Percentiles rank a stretch among this genome's conserved stretches.
These are phyloP conservation scores for Tinospora cordifolia DNA, from an alignment of 164 flowering plant species.

Conservation along the genomic window DNA sequence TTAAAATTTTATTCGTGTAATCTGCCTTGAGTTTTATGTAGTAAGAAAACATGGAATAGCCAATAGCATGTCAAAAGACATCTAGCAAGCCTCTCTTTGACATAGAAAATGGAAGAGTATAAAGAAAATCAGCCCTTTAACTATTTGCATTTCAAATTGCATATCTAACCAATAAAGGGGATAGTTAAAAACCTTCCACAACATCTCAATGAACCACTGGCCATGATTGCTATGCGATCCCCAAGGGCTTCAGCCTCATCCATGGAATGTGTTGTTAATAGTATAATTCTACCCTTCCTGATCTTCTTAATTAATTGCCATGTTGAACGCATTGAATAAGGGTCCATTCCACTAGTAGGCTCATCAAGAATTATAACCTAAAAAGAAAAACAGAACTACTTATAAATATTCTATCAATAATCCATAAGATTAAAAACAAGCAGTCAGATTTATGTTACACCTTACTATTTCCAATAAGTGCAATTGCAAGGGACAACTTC, in stretches of 20 bases:
- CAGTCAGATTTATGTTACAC: slow-evolving; percentile 24
- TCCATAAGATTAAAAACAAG: not conserved
- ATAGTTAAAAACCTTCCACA: slow-evolving; percentile 71
- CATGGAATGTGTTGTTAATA: slow-evolving; percentile 97
- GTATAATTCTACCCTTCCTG: slow-evolving; percentile 84
- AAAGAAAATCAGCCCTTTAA: not conserved
- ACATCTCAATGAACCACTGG: slow-evolving; percentile 89
- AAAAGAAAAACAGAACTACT: slow-evolving; percentile 6
- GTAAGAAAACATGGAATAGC: too few relatives aligned
- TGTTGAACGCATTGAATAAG: slow-evolving; percentile 95
- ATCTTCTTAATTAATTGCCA: slow-evolving; percentile 91
- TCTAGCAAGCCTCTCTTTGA: not conserved
- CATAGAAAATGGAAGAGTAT: not conserved
- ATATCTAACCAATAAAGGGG: not conserved
- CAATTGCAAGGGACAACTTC: slow-evolving; percentile 90
- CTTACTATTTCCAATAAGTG: slow-evolving; percentile 93
- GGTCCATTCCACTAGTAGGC: slow-evolving; percentile 99
- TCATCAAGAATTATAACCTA: slow-evolving; percentile 96
- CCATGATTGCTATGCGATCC: slow-evolving; percentile 98
- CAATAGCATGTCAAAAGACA: too few relatives aligned
- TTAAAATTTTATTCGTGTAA: too few relatives aligned
- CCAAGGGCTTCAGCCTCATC: slow-evolving; percentile 97
- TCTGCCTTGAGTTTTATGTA: too few relatives aligned
- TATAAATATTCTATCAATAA: not conserved
- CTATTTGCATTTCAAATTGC: not conserved